Base-by-base conservation (phyloP, 139 green algal genomes). In the Coelastrella sp. region DNA sequence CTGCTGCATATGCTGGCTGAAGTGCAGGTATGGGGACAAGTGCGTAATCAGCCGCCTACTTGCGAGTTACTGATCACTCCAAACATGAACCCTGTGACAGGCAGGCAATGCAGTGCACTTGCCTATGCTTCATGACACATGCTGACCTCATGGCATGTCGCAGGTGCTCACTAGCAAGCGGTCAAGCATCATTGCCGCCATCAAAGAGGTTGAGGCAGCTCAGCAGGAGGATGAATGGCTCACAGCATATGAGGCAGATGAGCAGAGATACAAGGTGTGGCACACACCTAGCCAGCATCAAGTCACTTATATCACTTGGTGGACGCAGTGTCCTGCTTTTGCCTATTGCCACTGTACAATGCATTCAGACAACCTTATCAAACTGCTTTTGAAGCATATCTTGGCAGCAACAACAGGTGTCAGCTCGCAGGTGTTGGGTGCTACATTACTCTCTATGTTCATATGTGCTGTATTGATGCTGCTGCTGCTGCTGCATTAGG, bases 201-300 rank as follows among this genome's bases (percentile, higher is more conserved):
- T 94, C 15, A 56, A 58, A 25, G 92, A 94, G 68, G 78, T 96
- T 75, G 78, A 95, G 78, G 87, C 76, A 24, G 92, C 92, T 20
- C 61, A 74, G 35, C 58, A 70, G 17, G 94, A 96, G 89, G 82
- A 86, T 12, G 82, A 73, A 15, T 96, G 94, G 94, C 92, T 96
- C 58, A 74, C 65, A 19, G 87, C 83, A 14, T 95, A 93, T 88
- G 94, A 95, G 86, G 35, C 82, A 35, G 93, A 96, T 78, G 91
- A 93, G 81, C 72, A 92, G 60, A 88, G 94, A 14, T 96, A 95
- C 93, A 96, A 96, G 94, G 94, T 94, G 78, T 27, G 49, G n/a
- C 35, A 49, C 35, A 49, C 35, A 49, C 35, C 35, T 49, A 49
- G 35, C 74, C 74, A 59, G 74, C 74, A 20, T 58, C 11, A 76